Evolutionary conservation across 495 filamentous ascomycete species (phyloP), one percentile per base, ranked within the genome.

Genomic region (Apiosordaria backusii): DNA sequence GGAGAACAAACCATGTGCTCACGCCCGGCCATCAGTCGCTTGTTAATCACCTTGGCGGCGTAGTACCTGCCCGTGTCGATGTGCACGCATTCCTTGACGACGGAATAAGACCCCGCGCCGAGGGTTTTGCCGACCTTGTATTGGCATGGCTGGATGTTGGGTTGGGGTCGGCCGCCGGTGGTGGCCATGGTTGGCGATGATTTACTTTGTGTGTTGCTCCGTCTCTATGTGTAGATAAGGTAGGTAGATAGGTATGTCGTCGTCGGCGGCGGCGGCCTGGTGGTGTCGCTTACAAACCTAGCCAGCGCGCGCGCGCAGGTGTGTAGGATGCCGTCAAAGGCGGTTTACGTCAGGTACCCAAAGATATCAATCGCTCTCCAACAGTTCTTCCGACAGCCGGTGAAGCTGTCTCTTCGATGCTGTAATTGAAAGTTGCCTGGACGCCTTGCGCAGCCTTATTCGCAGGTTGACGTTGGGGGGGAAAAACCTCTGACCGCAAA

Each of bases 91-190:
- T 99, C 95, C 78, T 98, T 98, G n/a, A 99, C 95, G 65, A 98
- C 95, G 57, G 93, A 97, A 80, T 99, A 99, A 54, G 92, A 96
- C 65, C 95, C 95, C 4, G 95, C 92, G 64, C 95, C 95, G 29
- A 99, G 81, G 9, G 95, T 97, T 84, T 98, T 99, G 66, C 95
- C 95, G 1, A 96, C 97, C 81, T 98, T 99, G 85, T 99, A 99
- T 63, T 96, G 76, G 66, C 84, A 86, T 61, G 84, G 82, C 66
- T 86, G 84, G 69, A 86, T 76, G 66, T 80, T 76, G 2, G 82
- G 80, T 63, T 71, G 72, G 54, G 72, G 70, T 57, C 67, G 74
- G 65, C 70, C 71, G 29, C 65, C 64, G 62, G 71, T 61, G n/a
- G 74, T 63, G 25, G 74, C 40, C 78, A 81, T 81, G 27, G 64